A percentile compares a stretch with the other conserved stretches of the same genome.
Conservation (phyloP, 805 yeast genomes). For the Candida ovalis region DNA sequence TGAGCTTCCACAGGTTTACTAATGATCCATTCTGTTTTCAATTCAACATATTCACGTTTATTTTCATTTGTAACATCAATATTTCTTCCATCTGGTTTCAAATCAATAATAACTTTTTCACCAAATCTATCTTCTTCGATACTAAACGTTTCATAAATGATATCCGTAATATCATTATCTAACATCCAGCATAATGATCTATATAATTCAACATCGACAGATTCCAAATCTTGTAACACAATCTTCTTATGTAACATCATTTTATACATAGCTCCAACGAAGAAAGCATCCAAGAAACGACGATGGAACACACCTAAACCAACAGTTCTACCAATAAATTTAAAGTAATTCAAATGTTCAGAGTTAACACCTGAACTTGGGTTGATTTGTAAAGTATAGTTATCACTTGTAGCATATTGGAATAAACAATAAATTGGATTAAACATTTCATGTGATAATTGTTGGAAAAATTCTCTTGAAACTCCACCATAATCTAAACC, state of each 20-base stretch:
- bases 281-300: slow-evolving; percentile 95
- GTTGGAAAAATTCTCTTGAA: slow-evolving; percentile 94
- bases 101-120: slow-evolving; percentile 80
- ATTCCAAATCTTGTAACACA: slow-evolving; percentile 95
- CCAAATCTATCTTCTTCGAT: slow-evolving; percentile 91
- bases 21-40: slow-evolving; percentile 94
- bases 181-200: slow-evolving; percentile 93
- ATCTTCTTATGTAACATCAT: slow-evolving; percentile 96
- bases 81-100: slow-evolving; percentile 83
- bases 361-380: slow-evolving; percentile 97
- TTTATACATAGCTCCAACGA: slow-evolving; percentile 96
- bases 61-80: slow-evolving; percentile 93
- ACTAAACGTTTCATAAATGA: slow-evolving; percentile 84
- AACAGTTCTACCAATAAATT: slow-evolving; percentile 96
- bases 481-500: slow-evolving; percentile 99
- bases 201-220: slow-evolving; percentile 96
- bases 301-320: slow-evolving; percentile 98
- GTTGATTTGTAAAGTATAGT: slow-evolving; percentile 95
- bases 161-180: slow-evolving; percentile 88
- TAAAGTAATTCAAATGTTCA: slow-evolving; percentile 96
- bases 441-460: slow-evolving; percentile 96
- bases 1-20: slow-evolving; percentile 91
- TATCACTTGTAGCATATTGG: slow-evolving; percentile 97
- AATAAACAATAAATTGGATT: slow-evolving; percentile 96
- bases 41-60: slow-evolving; percentile 92